phyloP scores from a whole-genome alignment of 495 filamentous ascomycete genomes.

The Neurospora sp. region DNA sequence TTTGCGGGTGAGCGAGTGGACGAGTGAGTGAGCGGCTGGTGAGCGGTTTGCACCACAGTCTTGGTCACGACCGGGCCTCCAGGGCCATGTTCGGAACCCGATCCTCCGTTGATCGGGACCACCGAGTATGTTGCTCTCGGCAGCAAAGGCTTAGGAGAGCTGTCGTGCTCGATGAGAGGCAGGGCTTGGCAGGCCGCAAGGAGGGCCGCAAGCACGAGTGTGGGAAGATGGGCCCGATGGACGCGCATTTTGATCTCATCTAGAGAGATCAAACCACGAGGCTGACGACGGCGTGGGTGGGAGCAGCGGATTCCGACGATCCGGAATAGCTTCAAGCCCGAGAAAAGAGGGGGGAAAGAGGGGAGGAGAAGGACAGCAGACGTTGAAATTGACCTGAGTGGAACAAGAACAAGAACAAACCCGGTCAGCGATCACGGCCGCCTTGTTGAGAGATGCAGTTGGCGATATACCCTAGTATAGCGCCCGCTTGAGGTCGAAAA shows the following conservation, averaged over 20 bases:
- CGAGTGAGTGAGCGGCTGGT: not conserved
- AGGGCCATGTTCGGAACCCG: slow-evolving; percentile 3
- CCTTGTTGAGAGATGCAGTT: not conserved
- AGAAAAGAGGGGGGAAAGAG: not conserved
- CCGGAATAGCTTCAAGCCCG: not conserved
- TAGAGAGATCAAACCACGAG: not conserved
- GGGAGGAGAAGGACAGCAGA: not conserved
- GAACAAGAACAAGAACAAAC: not conserved
- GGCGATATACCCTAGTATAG: not conserved
- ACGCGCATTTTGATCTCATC: slow-evolving; percentile 12
- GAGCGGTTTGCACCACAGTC: slow-evolving; percentile 11
- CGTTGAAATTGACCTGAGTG: not conserved
- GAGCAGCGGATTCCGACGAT: not conserved
- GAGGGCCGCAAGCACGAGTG: slow-evolving; percentile 3
- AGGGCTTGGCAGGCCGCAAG: slow-evolving; percentile 4
- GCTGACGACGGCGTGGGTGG: not conserved
- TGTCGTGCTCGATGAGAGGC: slow-evolving; percentile 8
- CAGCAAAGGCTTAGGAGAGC: not conserved
- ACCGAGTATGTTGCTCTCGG: slow-evolving; percentile 21
- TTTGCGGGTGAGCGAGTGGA: not conserved
- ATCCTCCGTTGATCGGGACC: slow-evolving; percentile 19
- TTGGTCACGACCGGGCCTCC: slow-evolving; percentile 4
- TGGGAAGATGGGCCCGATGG: not conserved
- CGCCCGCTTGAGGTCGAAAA: not conserved
- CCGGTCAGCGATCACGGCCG: not conserved